Evolutionary conservation across 108 stramenopile genomes (phyloP), one percentile per base, ranked within the genome.

Genomic region (Thalassiosira profunda): DNA sequence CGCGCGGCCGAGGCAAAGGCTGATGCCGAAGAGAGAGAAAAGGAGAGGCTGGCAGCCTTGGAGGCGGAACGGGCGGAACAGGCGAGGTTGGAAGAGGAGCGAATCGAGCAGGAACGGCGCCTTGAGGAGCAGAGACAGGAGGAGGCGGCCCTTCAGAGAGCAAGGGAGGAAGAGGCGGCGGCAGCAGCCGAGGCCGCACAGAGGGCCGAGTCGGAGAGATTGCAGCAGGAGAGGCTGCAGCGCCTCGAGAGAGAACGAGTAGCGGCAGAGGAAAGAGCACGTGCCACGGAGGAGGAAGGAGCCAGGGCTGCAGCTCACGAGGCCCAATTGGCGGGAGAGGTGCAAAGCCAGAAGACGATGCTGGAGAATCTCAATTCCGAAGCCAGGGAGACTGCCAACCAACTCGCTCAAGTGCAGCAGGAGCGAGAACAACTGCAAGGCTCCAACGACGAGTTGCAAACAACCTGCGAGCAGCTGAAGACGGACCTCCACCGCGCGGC

Each of bases 401-500:
- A 56, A 68, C 58, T 76, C 36, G 23, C 61, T 0, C 26, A 30
- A n/a, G 52, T 77, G 11, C 31, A 69, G 10, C 8, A 42, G 3
- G 68, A 77, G 61, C 54, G 47, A 8, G 15, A 58, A 38, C 45
- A 68, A 49, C 63, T 69, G 12, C 47, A 70, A 59, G 20, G 18
- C 20, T 64, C 56, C 30, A 77, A 68, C 26, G 42, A 77, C 43
- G 62, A 77, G 33, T 30, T 69, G 18, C 63, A 70, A 36, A 12
- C 29, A 1, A 43, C 41, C 11, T 57, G 61, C 33, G 56, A 63
- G 21, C 76, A 77, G 33, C 67, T 77, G 24, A 57, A 56, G 59
- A 49, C 45, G 47, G 76, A 77, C 40, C 43, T 77, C 24, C 76
- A 77, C 33, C 67, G 76, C 31, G 76, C 76, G 23, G 76, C 76